A percentile compares a stretch with the other conserved stretches of the same genome.
phyloP scores from a whole-genome alignment of 2,329 filamentous ascomycete species.

The Alternaria incomplexa region DNA sequence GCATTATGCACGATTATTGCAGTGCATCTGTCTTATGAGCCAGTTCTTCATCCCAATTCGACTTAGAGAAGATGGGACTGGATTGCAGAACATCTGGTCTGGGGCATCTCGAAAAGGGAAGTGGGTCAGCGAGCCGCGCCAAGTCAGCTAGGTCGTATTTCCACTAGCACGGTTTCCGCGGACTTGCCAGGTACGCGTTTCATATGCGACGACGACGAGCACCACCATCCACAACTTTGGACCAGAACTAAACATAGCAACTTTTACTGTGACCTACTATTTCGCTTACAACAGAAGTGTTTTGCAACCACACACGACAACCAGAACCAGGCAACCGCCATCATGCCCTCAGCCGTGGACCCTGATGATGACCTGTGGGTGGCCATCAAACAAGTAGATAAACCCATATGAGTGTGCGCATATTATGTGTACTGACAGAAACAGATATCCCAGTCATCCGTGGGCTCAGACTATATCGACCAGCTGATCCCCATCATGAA shows the following conservation, averaged over 20 bases:
- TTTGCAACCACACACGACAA: neutral
- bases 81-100: neutral
- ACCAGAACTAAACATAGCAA: neutral
- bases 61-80: neutral
- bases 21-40: fast-evolving
- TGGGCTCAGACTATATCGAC: slow-evolving; percentile 92
- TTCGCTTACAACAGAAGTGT: neutral
- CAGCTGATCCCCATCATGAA: slow-evolving; percentile 93
- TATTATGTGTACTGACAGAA: slow-evolving; percentile 12
- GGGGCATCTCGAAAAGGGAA: slow-evolving; percentile 19
- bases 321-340: slow-evolving; percentile 16
- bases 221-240: slow-evolving; percentile 15
- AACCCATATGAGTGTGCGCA: neutral
- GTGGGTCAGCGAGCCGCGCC: slow-evolving; percentile 15
- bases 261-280: neutral
- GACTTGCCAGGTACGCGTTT: slow-evolving; percentile 27
- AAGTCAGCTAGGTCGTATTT: slow-evolving; percentile 2
- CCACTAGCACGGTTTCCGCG: slow-evolving; percentile 1
- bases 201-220: slow-evolving; percentile 12
- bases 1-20: neutral
- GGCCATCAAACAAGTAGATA: slow-evolving; percentile 57
- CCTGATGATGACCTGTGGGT: slow-evolving; percentile 56
- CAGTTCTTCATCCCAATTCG: neutral
- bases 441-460: slow-evolving; percentile 90
- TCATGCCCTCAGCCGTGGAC: slow-evolving; percentile 49